Base-by-base conservation (phyloP, 1,284 basidiomycete species). In the Tilletiaria anomala region DNA sequence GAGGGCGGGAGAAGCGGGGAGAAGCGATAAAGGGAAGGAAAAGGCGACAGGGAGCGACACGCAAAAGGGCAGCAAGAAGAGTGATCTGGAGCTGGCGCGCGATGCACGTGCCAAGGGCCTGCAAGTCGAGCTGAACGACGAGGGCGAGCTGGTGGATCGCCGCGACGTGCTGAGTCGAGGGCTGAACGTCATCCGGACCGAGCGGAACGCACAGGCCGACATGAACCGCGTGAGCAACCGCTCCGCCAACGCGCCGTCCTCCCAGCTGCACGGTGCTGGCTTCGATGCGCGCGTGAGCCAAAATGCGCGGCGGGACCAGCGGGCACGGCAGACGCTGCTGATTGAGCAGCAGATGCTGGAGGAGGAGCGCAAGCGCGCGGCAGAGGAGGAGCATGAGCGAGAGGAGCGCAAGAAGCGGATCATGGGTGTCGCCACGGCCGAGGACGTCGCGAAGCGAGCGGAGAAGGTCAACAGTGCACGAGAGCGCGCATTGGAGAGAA, bases 101-200 rank as follows among this genome's bases (percentile, higher is more conserved):
- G 75, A 70, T 48, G 67, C 74, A 42, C 82, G 81, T 12, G 71
- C 73, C 45, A 76, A 74, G 53, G 89, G 88, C 15, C 82, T 83
- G 66, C 74, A 79, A n/a, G 80, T 97, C 32, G 89, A 94, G 68
- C 72, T 96, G 38, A 97, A 97, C 68, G 93, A 97, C 66, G 89
- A 96, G 57, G 88, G 88, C 58, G 83, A 93, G 67, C 85, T 97
- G 38, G 82, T 99, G 38, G 91, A 97, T 72, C 88, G 91, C 62
- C 81, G 89, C 42, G 83, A 91, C 34, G 73, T 99, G 6, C 73
- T 97, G 32, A 78, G 79, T 23, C 87, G 86, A 3, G 93, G 93
- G 2, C 72, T 99, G 45, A 99, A 99, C 65, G 75, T 94, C 35
- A 69, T 70, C n/a, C 43, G 47, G 10, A 48, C 26, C 26, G 26